Percentiles rank a stretch among this genome's conserved stretches.
These are phyloP conservation scores for Colletotrichum incanum DNA, from an alignment of 2,329 filamentous ascomycete species.

Conservation along the genomic window DNA sequence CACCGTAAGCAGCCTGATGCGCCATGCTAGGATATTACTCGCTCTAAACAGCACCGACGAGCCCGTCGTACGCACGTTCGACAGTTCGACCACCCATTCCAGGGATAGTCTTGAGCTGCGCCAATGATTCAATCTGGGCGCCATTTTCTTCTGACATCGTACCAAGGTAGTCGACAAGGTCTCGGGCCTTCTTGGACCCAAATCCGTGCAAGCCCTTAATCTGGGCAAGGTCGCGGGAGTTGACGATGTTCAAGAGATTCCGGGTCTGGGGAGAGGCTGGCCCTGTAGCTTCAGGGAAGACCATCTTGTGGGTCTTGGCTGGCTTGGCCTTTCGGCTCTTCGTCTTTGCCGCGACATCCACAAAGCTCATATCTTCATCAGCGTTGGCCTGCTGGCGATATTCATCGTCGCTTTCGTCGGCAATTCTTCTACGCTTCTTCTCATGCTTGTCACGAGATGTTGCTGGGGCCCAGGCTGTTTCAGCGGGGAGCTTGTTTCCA, in stretches of 20 bases:
- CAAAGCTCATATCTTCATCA: slow-evolving; percentile 57
- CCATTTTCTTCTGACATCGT: slow-evolving; percentile 59
- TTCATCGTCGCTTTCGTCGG: slow-evolving; percentile 56
- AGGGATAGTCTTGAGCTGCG: slow-evolving; percentile 68
- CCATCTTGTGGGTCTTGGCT: slow-evolving; percentile 46
- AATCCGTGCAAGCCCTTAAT: slow-evolving; percentile 80
- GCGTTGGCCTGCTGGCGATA: slow-evolving; percentile 58
- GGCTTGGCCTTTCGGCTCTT: slow-evolving; percentile 52
- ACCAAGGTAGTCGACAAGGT: slow-evolving; percentile 71
- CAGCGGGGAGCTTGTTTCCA: slow-evolving; percentile 46
- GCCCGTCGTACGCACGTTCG: slow-evolving; percentile 69
- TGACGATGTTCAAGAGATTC: slow-evolving; percentile 79
- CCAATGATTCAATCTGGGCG: slow-evolving; percentile 62
- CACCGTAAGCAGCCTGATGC: slow-evolving; percentile 24
- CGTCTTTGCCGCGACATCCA: slow-evolving; percentile 49
- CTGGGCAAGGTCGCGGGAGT: slow-evolving; percentile 77
- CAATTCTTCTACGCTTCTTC: slow-evolving; percentile 47
- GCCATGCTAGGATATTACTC: slow-evolving; percentile 25
- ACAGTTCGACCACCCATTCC: slow-evolving; percentile 72
- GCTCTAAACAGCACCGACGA: slow-evolving; percentile 48
- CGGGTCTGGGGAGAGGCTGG: slow-evolving; percentile 69
- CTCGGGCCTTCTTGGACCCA: slow-evolving; percentile 79
- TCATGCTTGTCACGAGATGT: slow-evolving; percentile 27
- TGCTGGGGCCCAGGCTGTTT: slow-evolving; percentile 12
- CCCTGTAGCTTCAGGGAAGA: slow-evolving; percentile 59